Percentiles rank a stretch among this genome's conserved stretches.
Conservation (phyloP, 2,329 filamentous ascomycete species). For the Paradendryphiella salina region DNA sequence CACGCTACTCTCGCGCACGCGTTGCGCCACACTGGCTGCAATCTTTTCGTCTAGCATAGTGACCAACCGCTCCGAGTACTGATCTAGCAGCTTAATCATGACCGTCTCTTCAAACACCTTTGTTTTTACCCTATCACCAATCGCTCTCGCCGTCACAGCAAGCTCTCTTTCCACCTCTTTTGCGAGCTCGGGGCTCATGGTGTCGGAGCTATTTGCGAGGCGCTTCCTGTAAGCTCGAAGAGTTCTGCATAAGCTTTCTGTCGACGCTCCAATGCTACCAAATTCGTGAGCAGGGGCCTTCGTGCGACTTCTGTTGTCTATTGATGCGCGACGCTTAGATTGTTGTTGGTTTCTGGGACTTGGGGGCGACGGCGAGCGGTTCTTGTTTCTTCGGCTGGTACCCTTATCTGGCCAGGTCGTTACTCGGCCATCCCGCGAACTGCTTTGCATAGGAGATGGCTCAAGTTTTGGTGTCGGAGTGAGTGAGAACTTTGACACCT, state of each 20-base stretch:
- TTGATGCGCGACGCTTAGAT: constrained; percentile 51
- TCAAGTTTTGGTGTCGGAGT: constrained; percentile 52
- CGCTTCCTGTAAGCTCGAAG: constrained; percentile 63
- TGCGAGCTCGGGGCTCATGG: constrained; percentile 51
- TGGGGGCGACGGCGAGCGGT: constrained; percentile 51
- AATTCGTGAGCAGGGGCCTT: constrained; percentile 47
- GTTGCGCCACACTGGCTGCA: constrained; percentile 45
- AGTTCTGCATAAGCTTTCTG: constrained; percentile 61
- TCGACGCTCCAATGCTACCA: constrained; percentile 46
- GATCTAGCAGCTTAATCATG: constrained; percentile 65
- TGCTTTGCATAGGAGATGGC: constrained; percentile 43
- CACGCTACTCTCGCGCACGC: constrained; percentile 42
- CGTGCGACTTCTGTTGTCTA: constrained; percentile 55
- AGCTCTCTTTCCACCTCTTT: constrained; percentile 63
- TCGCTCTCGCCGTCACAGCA: constrained; percentile 50
- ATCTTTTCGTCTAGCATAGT: constrained; percentile 74
- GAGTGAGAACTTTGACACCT: constrained; percentile 58
- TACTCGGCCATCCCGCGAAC: constrained; percentile 26
- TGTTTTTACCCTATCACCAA: constrained; percentile 50
- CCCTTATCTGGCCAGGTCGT: constrained; percentile 22
- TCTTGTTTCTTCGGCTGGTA: constrained; percentile 37
- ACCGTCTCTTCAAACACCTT: constrained; percentile 49
- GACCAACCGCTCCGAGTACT: constrained; percentile 74
- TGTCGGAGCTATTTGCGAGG: constrained; percentile 54
- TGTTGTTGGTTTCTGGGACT: constrained; percentile 43